Conservation (phyloP, 2,329 filamentous ascomycete species). For the Verticillium nubilum region DNA sequence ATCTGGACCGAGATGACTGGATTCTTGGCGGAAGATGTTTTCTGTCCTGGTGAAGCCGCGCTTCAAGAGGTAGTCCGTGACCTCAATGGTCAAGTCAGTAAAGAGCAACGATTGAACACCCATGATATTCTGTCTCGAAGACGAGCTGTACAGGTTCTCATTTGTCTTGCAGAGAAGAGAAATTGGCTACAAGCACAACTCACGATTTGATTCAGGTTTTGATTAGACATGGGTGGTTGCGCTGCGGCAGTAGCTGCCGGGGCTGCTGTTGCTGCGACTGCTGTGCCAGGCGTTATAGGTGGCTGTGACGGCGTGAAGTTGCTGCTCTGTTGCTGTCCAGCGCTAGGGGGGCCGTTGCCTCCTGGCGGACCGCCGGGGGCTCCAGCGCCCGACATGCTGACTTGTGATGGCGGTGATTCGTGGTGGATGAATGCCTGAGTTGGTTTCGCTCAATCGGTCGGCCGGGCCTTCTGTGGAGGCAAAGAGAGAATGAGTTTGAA, state of each 20-base stretch:
- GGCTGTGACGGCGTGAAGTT: background rate
- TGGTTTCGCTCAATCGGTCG: background rate
- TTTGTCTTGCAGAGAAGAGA: background rate
- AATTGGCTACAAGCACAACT: constrained; percentile 33
- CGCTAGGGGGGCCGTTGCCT: background rate
- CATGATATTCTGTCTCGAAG: background rate
- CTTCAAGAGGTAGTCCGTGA: constrained; percentile 93
- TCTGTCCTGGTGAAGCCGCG: constrained; percentile 93
- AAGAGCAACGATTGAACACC: background rate
- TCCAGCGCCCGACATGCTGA: constrained; percentile 24
- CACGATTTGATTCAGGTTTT: constrained; percentile 95
- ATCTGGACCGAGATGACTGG: constrained; percentile 73
- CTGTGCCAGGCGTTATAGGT: background rate
- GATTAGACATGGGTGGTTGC: constrained; percentile 59
- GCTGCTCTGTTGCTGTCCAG: background rate
- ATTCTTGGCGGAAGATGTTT: constrained; percentile 86
- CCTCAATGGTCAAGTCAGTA: constrained; percentile 28
- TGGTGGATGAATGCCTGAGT: background rate
- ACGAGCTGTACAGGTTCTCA: background rate
- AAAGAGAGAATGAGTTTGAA: background rate
- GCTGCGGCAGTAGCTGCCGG: background rate
- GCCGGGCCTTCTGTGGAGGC: background rate
- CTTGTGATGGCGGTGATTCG: constrained; percentile 11
- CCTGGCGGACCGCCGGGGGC: background rate
- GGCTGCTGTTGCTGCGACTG: background rate